Evolutionary conservation across 2,329 filamentous ascomycete genomes (phyloP).

Genomic region (Tolypocladium cylindrosporum): DNA sequence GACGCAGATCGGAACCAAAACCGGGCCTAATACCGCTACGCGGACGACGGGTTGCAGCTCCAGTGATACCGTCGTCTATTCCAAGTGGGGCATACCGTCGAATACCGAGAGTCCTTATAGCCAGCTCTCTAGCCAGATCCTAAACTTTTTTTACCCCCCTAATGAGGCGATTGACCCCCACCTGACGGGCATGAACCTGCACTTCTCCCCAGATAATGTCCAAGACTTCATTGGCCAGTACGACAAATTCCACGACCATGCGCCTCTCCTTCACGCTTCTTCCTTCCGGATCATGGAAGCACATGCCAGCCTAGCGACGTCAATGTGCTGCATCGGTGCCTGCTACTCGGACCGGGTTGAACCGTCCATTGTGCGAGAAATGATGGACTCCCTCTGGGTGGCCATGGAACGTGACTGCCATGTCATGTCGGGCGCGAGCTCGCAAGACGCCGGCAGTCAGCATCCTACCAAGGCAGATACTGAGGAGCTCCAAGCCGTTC

Average conservation of each 20-base stretch:
- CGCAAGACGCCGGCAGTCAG: slow-evolving; percentile 12
- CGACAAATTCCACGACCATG: slow-evolving; percentile 64
- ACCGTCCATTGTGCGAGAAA: slow-evolving; percentile 51
- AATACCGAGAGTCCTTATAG: slow-evolving; percentile 40
- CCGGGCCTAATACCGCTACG: slow-evolving; percentile 48
- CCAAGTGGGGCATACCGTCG: slow-evolving; percentile 37
- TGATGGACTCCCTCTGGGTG: slow-evolving; percentile 54
- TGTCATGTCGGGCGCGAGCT: slow-evolving; percentile 23
- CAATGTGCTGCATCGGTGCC: slow-evolving; percentile 64
- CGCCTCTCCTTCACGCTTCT: slow-evolving; percentile 61
- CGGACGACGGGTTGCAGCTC: slow-evolving; percentile 36
- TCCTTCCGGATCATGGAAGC: slow-evolving; percentile 59
- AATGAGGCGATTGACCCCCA: slow-evolving; percentile 35
- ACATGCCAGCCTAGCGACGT: slow-evolving; percentile 56
- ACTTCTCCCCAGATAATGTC: slow-evolving; percentile 58
- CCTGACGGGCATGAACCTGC: slow-evolving; percentile 48
- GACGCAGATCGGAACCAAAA: slow-evolving; percentile 60
- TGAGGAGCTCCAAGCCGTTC: slow-evolving; percentile 58
- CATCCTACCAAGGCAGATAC: slow-evolving; percentile 31
- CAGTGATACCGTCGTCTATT: slow-evolving; percentile 37
- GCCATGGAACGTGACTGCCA: slow-evolving; percentile 48
- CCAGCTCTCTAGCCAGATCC: slow-evolving; percentile 44
- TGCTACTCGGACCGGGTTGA: slow-evolving; percentile 60
- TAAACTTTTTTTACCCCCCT: slow-evolving; percentile 45
- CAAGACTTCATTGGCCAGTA: slow-evolving; percentile 63